Conservation (phyloP, 1,139 yeast species). For the Debaryomyces fabryi region DNA sequence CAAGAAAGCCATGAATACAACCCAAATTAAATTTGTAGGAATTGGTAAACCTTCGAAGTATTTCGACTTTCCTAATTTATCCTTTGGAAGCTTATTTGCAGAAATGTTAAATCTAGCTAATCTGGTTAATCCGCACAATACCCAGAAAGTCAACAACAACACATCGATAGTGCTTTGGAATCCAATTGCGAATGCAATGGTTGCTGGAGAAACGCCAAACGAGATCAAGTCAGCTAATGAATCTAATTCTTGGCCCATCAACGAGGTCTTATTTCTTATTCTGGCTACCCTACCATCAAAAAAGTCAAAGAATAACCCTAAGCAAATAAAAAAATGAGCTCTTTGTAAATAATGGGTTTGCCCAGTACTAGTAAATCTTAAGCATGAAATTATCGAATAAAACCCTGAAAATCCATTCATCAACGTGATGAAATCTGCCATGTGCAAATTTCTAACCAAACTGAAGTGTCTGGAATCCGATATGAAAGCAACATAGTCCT, state of each 20-base stretch:
- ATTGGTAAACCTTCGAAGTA: constrained; percentile 95
- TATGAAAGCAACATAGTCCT: constrained; percentile 76
- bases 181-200: constrained; percentile 90
- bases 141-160: constrained; percentile 77
- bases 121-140: constrained; percentile 89
- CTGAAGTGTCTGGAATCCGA: constrained; percentile 80
- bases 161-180: constrained; percentile 83
- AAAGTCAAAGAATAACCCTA: constrained; percentile 93
- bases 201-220: constrained; percentile 92
- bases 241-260: constrained; percentile 97
- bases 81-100: constrained; percentile 90
- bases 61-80: constrained; percentile 75
- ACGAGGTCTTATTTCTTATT: constrained; percentile 84
- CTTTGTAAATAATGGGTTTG: constrained; percentile 75
- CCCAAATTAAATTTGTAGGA: constrained; percentile 82
- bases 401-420: constrained; percentile 90
- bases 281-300: constrained; percentile 98
- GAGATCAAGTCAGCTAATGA: constrained; percentile 93
- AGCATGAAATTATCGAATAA: constrained; percentile 82
- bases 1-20: constrained; percentile 67
- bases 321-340: constrained; percentile 83
- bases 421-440: constrained; percentile 95
- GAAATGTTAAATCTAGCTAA: constrained; percentile 95
- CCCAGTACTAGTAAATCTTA: constrained; percentile 74
- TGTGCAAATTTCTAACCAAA: constrained; percentile 76